Evolutionary conservation across 1,139 yeast genomes (phyloP).

Genomic region (Blastobotrys serpentis): DNA sequence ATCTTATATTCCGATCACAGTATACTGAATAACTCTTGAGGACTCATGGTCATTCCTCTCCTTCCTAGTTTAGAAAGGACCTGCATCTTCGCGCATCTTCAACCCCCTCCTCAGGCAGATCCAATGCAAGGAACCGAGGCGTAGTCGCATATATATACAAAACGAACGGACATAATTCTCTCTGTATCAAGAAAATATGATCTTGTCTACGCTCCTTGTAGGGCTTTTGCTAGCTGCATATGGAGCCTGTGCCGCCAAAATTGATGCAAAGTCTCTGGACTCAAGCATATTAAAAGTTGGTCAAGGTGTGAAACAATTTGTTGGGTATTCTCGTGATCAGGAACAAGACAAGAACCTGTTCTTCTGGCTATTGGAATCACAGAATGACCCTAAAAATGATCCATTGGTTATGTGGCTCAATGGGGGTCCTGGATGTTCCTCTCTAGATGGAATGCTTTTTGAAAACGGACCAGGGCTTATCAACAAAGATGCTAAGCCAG

Average conservation of each 20-base stretch:
- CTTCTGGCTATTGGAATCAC: conserved; percentile 71
- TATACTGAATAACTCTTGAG: no score
- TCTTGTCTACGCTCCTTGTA: not conserved
- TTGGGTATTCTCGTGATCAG: conserved; percentile 68
- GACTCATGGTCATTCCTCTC: conserved; percentile 29
- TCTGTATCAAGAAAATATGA: not conserved
- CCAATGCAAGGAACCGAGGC: not conserved
- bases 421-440: conserved; percentile 75
- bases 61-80: conserved; percentile 2
- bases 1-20: no score
- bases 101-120: not conserved
- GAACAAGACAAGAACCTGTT: conserved; percentile 82
- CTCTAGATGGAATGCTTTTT: conserved; percentile 63
- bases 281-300: not conserved
- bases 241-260: not conserved
- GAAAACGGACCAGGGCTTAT: conserved; percentile 66
- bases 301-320: conserved; percentile 47
- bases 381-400: conserved; percentile 61
- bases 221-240: not conserved
- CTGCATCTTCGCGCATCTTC: not conserved
- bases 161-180: not conserved
- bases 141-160: no score
- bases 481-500: conserved; percentile 42
- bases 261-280: not conserved
- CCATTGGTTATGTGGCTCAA: conserved; percentile 68